phyloP scores from a whole-genome alignment of 2,329 filamentous ascomycete genomes.

The Dactylellina cionopaga region DNA sequence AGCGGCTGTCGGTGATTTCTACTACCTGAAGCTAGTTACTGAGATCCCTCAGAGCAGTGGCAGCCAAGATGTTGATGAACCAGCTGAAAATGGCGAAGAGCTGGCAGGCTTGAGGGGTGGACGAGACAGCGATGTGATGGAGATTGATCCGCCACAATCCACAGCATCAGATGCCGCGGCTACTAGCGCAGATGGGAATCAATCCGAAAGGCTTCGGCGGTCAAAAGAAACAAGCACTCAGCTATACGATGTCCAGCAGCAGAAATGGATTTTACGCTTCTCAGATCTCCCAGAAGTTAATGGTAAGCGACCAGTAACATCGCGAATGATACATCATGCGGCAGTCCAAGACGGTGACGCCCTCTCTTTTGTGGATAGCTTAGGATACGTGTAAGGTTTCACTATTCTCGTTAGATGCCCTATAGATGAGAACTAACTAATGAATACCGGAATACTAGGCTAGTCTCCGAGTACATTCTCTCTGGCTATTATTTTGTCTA shows the following conservation, averaged over 20 bases:
- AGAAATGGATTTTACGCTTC: slow-evolving; percentile 55
- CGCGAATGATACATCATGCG: slow-evolving; percentile 46
- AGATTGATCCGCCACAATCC: slow-evolving; percentile 28
- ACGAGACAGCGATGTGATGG: slow-evolving; percentile 23
- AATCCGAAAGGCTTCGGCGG: background rate
- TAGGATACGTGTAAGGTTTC: slow-evolving; percentile 56
- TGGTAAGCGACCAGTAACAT: slow-evolving; percentile 53
- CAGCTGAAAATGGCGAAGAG: background rate
- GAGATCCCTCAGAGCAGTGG: slow-evolving; percentile 46
- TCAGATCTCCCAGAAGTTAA: slow-evolving; percentile 56
- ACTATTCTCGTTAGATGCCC: no score
- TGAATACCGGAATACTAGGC: no score
- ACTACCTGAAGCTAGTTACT: slow-evolving; percentile 55
- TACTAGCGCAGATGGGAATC: background rate
- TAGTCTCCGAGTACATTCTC: slow-evolving; percentile 49
- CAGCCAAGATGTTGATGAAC: background rate
- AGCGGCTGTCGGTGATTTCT: slow-evolving; percentile 51
- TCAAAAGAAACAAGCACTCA: background rate
- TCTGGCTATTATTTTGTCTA: slow-evolving; percentile 27
- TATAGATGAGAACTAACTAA: no score
- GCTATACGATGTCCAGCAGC: slow-evolving; percentile 53
- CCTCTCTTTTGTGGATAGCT: slow-evolving; percentile 54
- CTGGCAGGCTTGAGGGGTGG: background rate
- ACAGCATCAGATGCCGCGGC: background rate
- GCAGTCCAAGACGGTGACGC: slow-evolving; percentile 53